These are phyloP conservation scores for Centaurea solstitialis DNA, from an alignment of 129 eudicot species.

Conservation along the genomic window DNA sequence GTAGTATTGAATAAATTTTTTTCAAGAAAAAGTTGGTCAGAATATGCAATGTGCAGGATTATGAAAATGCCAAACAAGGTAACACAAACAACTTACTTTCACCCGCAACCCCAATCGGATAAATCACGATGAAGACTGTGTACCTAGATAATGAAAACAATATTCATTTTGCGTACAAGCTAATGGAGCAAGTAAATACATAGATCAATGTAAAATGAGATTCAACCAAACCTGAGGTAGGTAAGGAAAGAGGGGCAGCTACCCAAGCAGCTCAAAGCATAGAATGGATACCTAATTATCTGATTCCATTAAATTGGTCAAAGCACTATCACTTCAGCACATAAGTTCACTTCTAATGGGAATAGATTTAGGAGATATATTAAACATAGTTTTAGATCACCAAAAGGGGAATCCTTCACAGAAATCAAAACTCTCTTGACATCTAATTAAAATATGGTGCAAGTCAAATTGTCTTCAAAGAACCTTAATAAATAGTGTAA, in stretches of 20 bases:
- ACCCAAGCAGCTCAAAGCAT: slow-evolving; percentile 70
- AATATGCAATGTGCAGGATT: not conserved
- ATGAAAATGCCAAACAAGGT: not conserved
- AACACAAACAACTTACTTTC: slow-evolving; percentile 63
- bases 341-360: not conserved
- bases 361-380: not conserved
- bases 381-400: not conserved
- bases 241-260: slow-evolving; percentile 66
- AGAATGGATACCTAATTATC: slow-evolving; percentile 81
- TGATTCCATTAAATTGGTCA: slow-evolving; percentile 31
- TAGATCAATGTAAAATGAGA: slow-evolving; percentile 14
- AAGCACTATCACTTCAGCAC: not conserved
- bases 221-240: slow-evolving; percentile 65
- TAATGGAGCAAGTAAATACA: slow-evolving; percentile 7
- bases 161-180: not conserved
- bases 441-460: not conserved
- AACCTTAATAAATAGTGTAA: not conserved
- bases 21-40: not conserved
- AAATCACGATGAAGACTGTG: slow-evolving; percentile 77
- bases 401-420: not conserved
- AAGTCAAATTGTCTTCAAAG: not conserved
- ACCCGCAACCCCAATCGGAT: slow-evolving; percentile 80
- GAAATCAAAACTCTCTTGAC: not conserved
- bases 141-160: slow-evolving; percentile 53
- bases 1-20: not conserved